Base-by-base conservation (phyloP, 78 protist genomes). In the Dictyostelium citrinum region DNA sequence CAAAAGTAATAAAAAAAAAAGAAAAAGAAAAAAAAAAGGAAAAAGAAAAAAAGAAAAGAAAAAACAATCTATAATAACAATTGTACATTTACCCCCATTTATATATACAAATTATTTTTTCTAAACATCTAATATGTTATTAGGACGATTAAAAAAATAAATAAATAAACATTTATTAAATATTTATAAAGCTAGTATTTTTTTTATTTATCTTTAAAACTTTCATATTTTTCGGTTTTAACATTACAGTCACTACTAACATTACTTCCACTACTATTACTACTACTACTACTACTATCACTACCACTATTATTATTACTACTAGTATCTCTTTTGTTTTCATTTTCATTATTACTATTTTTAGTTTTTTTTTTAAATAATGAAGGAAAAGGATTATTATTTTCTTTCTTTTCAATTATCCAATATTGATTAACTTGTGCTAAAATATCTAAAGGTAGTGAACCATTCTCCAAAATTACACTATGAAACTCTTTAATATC, bases 371-470 rank as follows among this genome's bases (percentile, higher is more conserved):
- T 70, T 29, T 70, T 70, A 33, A 70, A 70, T 70, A 17, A 17
- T 33, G 77, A 70, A 16, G 37, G 33, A 8, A 33, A 33, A 5
- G 22, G 12, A 16, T 29, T 16, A 33, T 70, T 70, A 33, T 70
- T 70, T 29, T 70, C 10, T 70, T 70, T 67, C 22, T 70, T 70
- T 17, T 70, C 77, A 17, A 70, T 31, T 3, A 83, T 74, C 90
- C 90, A 83, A 72, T 83, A 83, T 51, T 83, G 70, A 6, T 72
- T 61, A 1, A 83, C 70, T 72, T 83, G 90, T 31, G 68, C 31
- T 2, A 83, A 35, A 5, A 83, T 31, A 72, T 83, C 90, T 3
- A 83, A n/a, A 20, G 90, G 90, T 5, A 83, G 17, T 3, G 90
- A 70, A 49, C 90, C 90, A 72, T 83, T 83, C 22, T 51, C 33